phyloP scores from a whole-genome alignment of 2,329 filamentous ascomycete genomes.

The Torrubiella hemipterigena region DNA sequence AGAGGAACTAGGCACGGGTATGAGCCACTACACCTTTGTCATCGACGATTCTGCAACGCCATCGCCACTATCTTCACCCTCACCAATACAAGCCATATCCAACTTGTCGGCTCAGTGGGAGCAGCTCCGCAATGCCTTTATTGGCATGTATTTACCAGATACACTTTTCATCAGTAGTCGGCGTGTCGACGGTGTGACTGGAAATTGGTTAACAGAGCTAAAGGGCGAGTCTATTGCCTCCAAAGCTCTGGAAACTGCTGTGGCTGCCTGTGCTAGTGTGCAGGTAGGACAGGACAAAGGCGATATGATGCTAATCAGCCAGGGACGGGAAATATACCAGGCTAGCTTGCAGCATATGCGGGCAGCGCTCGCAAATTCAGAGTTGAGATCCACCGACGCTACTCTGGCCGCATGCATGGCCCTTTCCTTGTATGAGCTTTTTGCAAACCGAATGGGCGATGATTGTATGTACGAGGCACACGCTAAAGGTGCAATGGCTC shows the following conservation, averaged over 20 bases:
- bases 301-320: slow-evolving; percentile 1
- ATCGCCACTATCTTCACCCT: background rate
- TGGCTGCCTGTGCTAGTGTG: slow-evolving; percentile 4
- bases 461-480: slow-evolving; percentile 3
- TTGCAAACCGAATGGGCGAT: slow-evolving; percentile 1
- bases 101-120: slow-evolving; percentile 4
- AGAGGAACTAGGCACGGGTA: background rate
- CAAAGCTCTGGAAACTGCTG: slow-evolving; percentile 4
- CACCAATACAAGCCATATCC: slow-evolving; percentile 1
- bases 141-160: slow-evolving; percentile 5
- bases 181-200: background rate
- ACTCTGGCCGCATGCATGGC: slow-evolving; percentile 6
- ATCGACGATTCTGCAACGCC: background rate
- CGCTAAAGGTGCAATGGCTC: slow-evolving; percentile 5
- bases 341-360: slow-evolving; percentile 5
- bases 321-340: slow-evolving; percentile 5
- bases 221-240: slow-evolving; percentile 1
- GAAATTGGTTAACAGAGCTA: slow-evolving; percentile 6
- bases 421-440: slow-evolving; percentile 6
- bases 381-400: slow-evolving; percentile 3
- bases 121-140: slow-evolving; percentile 5
- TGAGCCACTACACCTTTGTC: background rate
- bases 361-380: slow-evolving; percentile 1
- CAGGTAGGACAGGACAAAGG: slow-evolving; percentile 3
- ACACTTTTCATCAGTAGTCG: background rate